Percentiles rank a stretch among this genome's conserved stretches.
Evolutionary conservation across 1,284 basidiomycete genomes (phyloP).

Genomic region (Ceratobasidium sp.): DNA sequence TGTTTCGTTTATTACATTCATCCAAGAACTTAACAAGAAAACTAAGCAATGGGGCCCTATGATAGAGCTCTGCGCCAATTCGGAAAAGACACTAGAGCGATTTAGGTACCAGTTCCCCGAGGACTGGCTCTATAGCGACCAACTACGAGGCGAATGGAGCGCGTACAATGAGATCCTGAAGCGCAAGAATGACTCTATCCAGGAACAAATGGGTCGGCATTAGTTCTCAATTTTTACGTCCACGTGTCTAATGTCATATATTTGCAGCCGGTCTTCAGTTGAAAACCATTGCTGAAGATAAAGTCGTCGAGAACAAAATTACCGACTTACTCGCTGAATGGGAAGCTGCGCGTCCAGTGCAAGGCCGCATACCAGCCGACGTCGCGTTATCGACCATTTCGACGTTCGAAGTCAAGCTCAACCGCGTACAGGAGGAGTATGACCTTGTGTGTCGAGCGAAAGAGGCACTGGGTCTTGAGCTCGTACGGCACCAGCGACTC

Average conservation of each 20-base stretch:
- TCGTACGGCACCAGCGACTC: slow-evolving; percentile 86
- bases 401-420: slow-evolving; percentile 89
- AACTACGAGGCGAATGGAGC: slow-evolving; percentile 96
- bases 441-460: slow-evolving; percentile 94
- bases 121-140: slow-evolving; percentile 98
- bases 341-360: slow-evolving; percentile 94
- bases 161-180: slow-evolving; percentile 98
- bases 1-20: slow-evolving; percentile 98
- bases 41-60: slow-evolving; percentile 96
- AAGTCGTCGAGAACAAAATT: slow-evolving; percentile 93
- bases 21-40: slow-evolving; percentile 97
- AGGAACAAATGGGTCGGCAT: slow-evolving; percentile 86
- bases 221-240: neutral
- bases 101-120: slow-evolving; percentile 96
- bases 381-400: slow-evolving; percentile 94
- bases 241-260: slow-evolving; percentile 8
- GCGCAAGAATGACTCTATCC: slow-evolving; percentile 96
- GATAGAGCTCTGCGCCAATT: slow-evolving; percentile 90
- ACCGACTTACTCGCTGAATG: slow-evolving; percentile 88
- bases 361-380: slow-evolving; percentile 93
- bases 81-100: slow-evolving; percentile 95
- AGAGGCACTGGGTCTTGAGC: slow-evolving; percentile 93
- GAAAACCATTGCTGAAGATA: slow-evolving; percentile 99
- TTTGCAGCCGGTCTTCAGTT: slow-evolving; percentile 85
- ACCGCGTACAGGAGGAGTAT: slow-evolving; percentile 88